Base-by-base conservation (phyloP, 495 filamentous ascomycete genomes). In the Podospora bellae-mahoneyi region DNA sequence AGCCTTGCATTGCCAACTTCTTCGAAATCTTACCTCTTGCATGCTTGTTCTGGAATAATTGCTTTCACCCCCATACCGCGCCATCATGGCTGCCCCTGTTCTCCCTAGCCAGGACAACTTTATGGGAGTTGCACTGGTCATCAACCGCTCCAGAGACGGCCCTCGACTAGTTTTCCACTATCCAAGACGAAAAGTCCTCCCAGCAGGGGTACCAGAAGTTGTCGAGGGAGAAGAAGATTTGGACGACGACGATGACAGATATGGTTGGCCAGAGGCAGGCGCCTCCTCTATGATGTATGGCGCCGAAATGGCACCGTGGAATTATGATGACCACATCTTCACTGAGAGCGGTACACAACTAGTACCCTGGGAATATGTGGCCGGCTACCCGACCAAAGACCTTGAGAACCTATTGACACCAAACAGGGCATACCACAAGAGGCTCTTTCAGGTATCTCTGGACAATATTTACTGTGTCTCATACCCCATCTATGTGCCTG, bases 131-230 rank as follows among this genome's bases (percentile, higher is more conserved):
- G 92, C 92, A 5, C 84, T 96, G 55, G 87, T 97, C 48, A 89
- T 97, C 70, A 89, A 91, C 64, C 87, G 91, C 67, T 91, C 92
- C 5, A 88, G 89, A 64, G 90, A 91, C 69, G 93, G 93, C 5
- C 91, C 93, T 28, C 85, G 86, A 60, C 91, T 96, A 75, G 89
- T 96, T 73, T 97, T 96, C 82, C 93, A 97, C 81, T 96, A 96
- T 75, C 94, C 94, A 16, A 87, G 78, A 16, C 73, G 73, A 20
- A 77, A 82, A 15, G 71, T 72, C 62, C 77, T 77, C 28, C 55
- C 73, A 44, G 71, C 75, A 68, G 65, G 68, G 39, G 48, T 60
- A 32, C 71, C 61, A 30, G 44, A 60, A 20, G 32, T 27, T 20
- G 48, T 72, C 62, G 76, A 78, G 15, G 78, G 80, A 34, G 79